Percentiles rank a stretch among this genome's conserved stretches.
phyloP scores from a whole-genome alignment of 176 grass and related monocot genomes.

The Rhipidocladum racemiflorum region DNA sequence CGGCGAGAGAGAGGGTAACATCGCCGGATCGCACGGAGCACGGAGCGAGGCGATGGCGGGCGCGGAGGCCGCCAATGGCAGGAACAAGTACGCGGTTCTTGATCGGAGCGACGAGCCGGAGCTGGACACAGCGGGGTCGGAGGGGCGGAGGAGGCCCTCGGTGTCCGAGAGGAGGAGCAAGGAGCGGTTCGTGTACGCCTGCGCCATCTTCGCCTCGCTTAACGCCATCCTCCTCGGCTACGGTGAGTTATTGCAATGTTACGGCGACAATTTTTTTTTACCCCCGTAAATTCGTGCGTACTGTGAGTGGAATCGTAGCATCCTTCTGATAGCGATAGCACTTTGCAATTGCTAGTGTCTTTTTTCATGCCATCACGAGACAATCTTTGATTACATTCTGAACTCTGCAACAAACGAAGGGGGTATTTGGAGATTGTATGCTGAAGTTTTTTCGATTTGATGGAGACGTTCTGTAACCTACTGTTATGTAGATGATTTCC shows the following conservation, averaged over 20 bases:
- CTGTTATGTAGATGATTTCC: not conserved
- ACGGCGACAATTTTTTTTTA: too few relatives aligned
- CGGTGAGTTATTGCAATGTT: slow-evolving; percentile 44
- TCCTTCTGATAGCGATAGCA: not conserved
- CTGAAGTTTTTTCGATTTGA: not conserved
- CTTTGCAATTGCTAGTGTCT: not conserved
- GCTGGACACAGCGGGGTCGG: not conserved
- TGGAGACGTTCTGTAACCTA: not conserved
- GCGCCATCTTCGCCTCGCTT: slow-evolving; percentile 56
- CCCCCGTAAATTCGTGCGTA: not conserved
- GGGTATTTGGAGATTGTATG: not conserved
- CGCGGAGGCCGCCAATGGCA: slow-evolving; percentile 12
- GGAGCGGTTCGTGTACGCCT: slow-evolving; percentile 43
- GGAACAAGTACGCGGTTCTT: slow-evolving; percentile 40
- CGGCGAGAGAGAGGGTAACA: not conserved
- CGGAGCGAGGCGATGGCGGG: slow-evolving; percentile 28
- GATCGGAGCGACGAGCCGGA: slow-evolving; percentile 32
- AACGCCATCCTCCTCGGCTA: slow-evolving; percentile 61
- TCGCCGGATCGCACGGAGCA: not conserved
- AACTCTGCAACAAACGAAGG: not conserved
- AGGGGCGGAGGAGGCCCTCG: not conserved
- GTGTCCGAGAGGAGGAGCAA: slow-evolving; percentile 28
- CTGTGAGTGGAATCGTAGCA: not conserved
- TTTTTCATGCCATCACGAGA: slow-evolving; percentile 17
- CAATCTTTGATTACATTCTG: not conserved